phyloP scores from a whole-genome alignment of 352 stramenopile species.

The Pythium aquatile region DNA sequence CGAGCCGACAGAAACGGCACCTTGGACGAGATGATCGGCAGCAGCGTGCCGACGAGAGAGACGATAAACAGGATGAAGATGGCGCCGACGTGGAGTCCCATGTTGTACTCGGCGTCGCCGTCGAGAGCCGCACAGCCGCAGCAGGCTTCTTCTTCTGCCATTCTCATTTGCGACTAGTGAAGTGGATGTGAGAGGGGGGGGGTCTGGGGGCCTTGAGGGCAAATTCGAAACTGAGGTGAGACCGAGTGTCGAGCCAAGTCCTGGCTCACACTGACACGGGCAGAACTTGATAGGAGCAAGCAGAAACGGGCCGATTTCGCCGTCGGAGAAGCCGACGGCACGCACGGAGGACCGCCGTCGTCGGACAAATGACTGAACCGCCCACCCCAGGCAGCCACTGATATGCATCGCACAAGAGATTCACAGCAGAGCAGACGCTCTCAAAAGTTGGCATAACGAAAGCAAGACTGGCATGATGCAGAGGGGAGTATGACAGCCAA shows the following conservation, averaged over 20 bases:
- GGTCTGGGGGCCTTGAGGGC: background rate
- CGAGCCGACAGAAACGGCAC: constrained; percentile 35
- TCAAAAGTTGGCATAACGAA: too few species aligned
- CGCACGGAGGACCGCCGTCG: too few species aligned
- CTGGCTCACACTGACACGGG: background rate
- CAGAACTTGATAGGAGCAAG: background rate
- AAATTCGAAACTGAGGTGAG: background rate
- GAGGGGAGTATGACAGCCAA: too few species aligned
- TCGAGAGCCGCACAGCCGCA: constrained; percentile 44
- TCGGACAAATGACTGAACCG: background rate
- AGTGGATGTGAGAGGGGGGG: background rate
- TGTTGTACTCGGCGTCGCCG: constrained; percentile 45
- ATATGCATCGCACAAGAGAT: too few species aligned
- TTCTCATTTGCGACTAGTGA: background rate
- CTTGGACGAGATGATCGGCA: constrained; percentile 47
- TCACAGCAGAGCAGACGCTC: too few species aligned
- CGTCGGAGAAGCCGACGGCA: background rate
- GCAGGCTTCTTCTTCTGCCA: constrained; percentile 22
- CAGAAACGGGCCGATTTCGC: background rate
- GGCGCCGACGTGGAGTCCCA: constrained; percentile 43
- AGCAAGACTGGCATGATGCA: too few species aligned
- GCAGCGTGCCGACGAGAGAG: constrained; percentile 35
- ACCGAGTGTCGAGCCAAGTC: too few species aligned
- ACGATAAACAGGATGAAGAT: constrained; percentile 44
- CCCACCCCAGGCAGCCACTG: background rate